phyloP scores from a whole-genome alignment of 495 filamentous ascomycete genomes.

The Mytilinidion resinicola region DNA sequence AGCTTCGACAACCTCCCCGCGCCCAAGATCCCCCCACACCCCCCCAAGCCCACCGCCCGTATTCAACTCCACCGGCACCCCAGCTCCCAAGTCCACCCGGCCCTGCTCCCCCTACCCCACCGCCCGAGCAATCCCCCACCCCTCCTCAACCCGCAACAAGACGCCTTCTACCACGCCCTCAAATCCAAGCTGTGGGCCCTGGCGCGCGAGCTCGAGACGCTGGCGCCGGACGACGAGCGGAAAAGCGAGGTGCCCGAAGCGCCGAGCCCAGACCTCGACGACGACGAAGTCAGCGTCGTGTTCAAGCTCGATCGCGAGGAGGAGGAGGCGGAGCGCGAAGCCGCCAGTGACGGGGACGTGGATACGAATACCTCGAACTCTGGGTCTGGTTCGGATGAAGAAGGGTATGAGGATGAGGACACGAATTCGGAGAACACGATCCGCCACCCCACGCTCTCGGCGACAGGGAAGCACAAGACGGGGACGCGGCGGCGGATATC shows the following conservation, averaged over 20 bases:
- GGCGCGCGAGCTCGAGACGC: conserved; percentile 4
- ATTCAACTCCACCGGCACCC: not conserved
- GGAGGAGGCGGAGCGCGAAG: not conserved
- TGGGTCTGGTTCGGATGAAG: not conserved
- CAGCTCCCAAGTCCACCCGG: not conserved
- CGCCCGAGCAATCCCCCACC: not conserved
- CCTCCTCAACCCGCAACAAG: not conserved
- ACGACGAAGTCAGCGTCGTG: not conserved
- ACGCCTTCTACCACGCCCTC: conserved; percentile 3
- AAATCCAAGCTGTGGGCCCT: conserved; percentile 7
- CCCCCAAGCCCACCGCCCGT: not conserved
- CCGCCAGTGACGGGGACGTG: not conserved
- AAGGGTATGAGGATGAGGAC: not conserved
- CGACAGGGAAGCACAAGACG: no score
- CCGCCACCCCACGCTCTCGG: no score
- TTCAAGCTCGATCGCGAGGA: not conserved
- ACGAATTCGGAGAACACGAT: not conserved
- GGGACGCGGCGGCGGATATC: not conserved
- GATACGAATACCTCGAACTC: not conserved
- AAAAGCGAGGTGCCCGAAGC: not conserved
- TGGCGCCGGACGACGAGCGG: not conserved
- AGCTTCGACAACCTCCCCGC: not conserved
- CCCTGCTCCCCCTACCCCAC: not conserved
- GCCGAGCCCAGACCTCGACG: not conserved
- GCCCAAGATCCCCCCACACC: not conserved